A percentile compares a stretch with the other conserved stretches of the same genome.
These are phyloP conservation scores for Setaria italica DNA, from an alignment of 202 grass and related monocot genomes.

Conservation along the genomic window DNA sequence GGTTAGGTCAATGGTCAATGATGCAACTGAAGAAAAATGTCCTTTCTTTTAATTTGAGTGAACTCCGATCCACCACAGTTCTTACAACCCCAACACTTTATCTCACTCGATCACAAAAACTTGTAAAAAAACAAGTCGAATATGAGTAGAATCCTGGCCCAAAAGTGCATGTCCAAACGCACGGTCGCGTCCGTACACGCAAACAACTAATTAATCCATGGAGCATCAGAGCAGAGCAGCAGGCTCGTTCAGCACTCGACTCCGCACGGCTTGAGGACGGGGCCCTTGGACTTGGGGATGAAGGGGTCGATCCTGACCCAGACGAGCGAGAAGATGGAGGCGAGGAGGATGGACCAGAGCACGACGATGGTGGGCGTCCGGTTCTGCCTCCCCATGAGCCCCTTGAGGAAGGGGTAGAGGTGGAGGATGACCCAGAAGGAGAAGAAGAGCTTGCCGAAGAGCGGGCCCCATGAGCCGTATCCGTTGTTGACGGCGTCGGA, in stretches of 20 bases:
- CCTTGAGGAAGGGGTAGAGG: constrained; percentile 96
- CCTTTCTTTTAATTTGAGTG: background rate
- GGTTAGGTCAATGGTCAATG: background rate
- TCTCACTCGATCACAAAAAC: constrained; percentile 45
- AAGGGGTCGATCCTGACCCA: constrained; percentile 97
- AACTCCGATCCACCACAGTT: background rate
- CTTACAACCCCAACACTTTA: constrained; percentile 19
- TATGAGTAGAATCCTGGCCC: background rate
- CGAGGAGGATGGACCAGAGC: constrained; percentile 92
- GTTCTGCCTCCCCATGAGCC: constrained; percentile 96
- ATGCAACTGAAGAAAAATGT: background rate
- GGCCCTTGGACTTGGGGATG: constrained; percentile 82
- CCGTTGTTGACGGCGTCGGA: constrained; percentile 97
- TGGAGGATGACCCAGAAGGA: constrained; percentile 96
- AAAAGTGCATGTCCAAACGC: background rate
- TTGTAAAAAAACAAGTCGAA: constrained; percentile 48
- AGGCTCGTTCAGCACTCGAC: constrained; percentile 59
- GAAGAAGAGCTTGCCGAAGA: constrained; percentile 99
- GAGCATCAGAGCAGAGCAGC: background rate
- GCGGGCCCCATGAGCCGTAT: constrained; percentile 84
- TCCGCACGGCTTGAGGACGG: constrained; percentile 88
- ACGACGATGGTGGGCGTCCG: constrained; percentile 93
- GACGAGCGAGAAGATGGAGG: constrained; percentile 95
- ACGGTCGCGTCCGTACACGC: background rate
- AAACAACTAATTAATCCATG: background rate